Evolutionary conservation across 1,284 basidiomycete species (phyloP), one percentile per base, ranked within the genome.

Genomic region (Rhodotorula sp.): DNA sequence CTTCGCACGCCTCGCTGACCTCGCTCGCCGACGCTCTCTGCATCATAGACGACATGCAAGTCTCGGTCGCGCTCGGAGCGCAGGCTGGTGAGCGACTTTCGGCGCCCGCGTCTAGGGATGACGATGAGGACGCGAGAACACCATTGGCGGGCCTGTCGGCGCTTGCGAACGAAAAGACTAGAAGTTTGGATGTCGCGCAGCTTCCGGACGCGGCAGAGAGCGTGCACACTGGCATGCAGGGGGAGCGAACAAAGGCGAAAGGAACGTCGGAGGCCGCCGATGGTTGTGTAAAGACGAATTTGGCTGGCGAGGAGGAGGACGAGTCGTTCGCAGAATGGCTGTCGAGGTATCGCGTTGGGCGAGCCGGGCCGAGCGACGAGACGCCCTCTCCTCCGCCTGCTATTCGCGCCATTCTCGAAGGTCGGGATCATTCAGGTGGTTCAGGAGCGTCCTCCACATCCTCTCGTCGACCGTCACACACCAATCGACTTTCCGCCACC

Each of bases 271-370:
- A 19, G 32, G 36, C 13, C 39, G 39, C 19, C 39, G 39, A 44
- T 44, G 39, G 39, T 6, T 10, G 3, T 13, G 39, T 17, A 10
- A 44, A 44, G 39, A 13, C 3, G 5, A 15, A 4, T 13, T 4
- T 17, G 11, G 39, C 39, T 8, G 55, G 24, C 22, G 22, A 27
- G 15, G 55, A 34, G 36, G 46, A 59, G 24, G 49, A 62, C 19
- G 39, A 55, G 44, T 29, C 54, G 32, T 63, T 70, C 39, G 34
- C 30, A 2, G 68, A 66, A 3, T 70, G 68, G 68, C 48, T 70
- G 27, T 52, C 24, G 22, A 36, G 64, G 20, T 70, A 70, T 39
- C 52, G 60, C 7, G 22, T 66, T 3, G 64, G 68, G 7, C 15
- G 30, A 1, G 52, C 63, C 0, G 64, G 68, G 0, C 13, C 64